Evolutionary conservation across 2,329 filamentous ascomycete genomes (phyloP).

Genomic region (Orbilia brochopaga): DNA sequence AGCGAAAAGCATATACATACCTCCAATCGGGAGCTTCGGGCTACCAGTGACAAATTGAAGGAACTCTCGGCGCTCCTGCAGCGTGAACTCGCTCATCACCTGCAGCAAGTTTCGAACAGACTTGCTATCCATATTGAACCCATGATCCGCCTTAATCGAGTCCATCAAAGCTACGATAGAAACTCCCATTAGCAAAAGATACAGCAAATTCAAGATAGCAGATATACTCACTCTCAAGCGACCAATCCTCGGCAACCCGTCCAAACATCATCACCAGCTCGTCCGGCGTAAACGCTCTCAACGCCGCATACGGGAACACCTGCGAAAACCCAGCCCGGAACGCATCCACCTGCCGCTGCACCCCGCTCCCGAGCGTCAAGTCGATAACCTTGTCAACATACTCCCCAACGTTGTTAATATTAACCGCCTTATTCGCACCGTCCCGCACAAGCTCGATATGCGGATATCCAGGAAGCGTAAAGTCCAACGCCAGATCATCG

Average conservation of each 20-base stretch:
- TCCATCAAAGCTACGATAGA: conserved; percentile 78
- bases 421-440: conserved; percentile 76
- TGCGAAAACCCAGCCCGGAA: conserved; percentile 91
- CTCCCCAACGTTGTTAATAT: conserved; percentile 84
- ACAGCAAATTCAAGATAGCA: conserved; percentile 35
- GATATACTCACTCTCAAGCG: conserved; percentile 80
- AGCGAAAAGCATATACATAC: conserved; percentile 63
- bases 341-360: conserved; percentile 85
- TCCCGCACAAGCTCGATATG: conserved; percentile 79
- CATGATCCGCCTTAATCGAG: conserved; percentile 97
- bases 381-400: conserved; percentile 92
- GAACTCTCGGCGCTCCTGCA: conserved; percentile 83
- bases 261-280: conserved; percentile 96
- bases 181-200: conserved; percentile 56
- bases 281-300: conserved; percentile 91
- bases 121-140: conserved; percentile 97
- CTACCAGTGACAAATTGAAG: conserved; percentile 97
- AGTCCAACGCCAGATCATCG: conserved; percentile 89
- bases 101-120: conserved; percentile 92
- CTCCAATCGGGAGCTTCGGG: conserved; percentile 96
- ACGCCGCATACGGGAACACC: conserved; percentile 91
- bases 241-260: conserved; percentile 92
- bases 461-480: conserved; percentile 90
- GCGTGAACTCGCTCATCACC: conserved; percentile 85
- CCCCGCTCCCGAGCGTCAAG: conserved; percentile 85